Conservation (phyloP, 371 early-diverging fungal genomes). For the Rhizopus sp. region DNA sequence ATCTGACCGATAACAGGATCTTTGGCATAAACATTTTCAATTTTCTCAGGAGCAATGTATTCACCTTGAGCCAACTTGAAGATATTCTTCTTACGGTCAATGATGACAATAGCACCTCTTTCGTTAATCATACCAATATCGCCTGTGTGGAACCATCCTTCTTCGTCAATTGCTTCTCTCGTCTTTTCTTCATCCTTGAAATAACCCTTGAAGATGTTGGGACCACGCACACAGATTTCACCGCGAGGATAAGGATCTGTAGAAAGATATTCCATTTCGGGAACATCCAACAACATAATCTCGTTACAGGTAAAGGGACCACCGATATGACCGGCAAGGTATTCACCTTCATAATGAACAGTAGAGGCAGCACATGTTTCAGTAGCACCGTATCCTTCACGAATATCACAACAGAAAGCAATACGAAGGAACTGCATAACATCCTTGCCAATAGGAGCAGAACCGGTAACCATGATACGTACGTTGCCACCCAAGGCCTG, state of each 20-base stretch:
- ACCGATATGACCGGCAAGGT: conserved; percentile 76
- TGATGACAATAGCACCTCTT: conserved; percentile 70
- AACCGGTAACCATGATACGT: conserved; percentile 75
- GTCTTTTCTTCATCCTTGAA: conserved; percentile 87
- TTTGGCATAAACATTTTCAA: conserved; percentile 73
- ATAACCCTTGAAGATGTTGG: conserved; percentile 78
- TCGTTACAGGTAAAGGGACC: conserved; percentile 62
- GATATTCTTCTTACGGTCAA: conserved; percentile 97
- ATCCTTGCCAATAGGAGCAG: conserved; percentile 91
- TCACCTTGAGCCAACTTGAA: conserved; percentile 95
- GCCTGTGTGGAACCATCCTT: conserved; percentile 91
- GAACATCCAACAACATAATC: conserved; percentile 88
- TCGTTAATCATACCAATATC: conserved; percentile 87
- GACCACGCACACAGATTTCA: conserved; percentile 91
- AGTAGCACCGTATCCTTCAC: conserved; percentile 92
- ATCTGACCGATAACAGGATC: conserved; percentile 64
- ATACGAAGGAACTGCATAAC: conserved; percentile 89
- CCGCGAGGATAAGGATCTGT: conserved; percentile 87
- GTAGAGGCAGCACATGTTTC: conserved; percentile 74
- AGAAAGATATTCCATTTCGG: conserved; percentile 85
- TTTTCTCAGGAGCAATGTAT: conserved; percentile 97
- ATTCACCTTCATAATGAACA: conserved; percentile 51
- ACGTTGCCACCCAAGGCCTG: conserved; percentile 91
- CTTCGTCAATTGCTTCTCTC: conserved; percentile 72
- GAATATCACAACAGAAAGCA: conserved; percentile 66